These are phyloP conservation scores for Phlebiopsis flavidoalba DNA, from an alignment of 768 basidiomycete genomes.

Conservation along the genomic window DNA sequence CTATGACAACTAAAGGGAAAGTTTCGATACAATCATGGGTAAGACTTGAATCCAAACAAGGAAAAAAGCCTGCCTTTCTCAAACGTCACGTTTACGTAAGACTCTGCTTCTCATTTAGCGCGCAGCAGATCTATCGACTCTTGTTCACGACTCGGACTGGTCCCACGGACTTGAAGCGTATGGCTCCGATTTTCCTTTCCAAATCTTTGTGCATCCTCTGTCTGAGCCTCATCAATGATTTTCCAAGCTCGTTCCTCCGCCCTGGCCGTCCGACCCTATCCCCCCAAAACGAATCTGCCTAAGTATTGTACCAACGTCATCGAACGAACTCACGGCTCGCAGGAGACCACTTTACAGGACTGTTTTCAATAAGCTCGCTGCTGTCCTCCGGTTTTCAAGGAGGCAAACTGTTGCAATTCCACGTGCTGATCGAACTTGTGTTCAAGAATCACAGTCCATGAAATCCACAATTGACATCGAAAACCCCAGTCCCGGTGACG, in stretches of 20 bases:
- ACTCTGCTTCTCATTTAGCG: too few species aligned
- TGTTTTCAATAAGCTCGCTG: slow-evolving; percentile 65
- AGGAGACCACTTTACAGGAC: slow-evolving; percentile 9
- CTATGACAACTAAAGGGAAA: too few species aligned
- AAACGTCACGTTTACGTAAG: too few species aligned
- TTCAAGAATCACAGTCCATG: slow-evolving; percentile 43
- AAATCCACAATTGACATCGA: slow-evolving; percentile 60
- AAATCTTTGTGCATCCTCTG: too few species aligned
- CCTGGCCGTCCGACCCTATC: slow-evolving; percentile 57
- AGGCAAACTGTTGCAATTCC: slow-evolving; percentile 50
- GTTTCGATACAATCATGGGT: too few species aligned
- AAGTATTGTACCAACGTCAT: background rate
- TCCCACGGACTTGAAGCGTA: too few species aligned
- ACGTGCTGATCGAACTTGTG: slow-evolving; percentile 70
- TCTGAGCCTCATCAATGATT: slow-evolving; percentile 60
- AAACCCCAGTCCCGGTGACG: slow-evolving; percentile 70
- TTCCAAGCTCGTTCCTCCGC: slow-evolving; percentile 74
- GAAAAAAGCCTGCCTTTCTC: too few species aligned
- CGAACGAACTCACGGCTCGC: background rate
- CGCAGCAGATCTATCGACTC: too few species aligned
- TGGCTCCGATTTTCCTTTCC: too few species aligned
- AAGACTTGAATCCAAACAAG: too few species aligned
- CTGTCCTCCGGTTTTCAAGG: slow-evolving; percentile 64
- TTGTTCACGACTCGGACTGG: too few species aligned
- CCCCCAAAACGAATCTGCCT: slow-evolving; percentile 70